Conservation (phyloP, 2,329 filamentous ascomycete genomes). For the Chaetomium sp. region DNA sequence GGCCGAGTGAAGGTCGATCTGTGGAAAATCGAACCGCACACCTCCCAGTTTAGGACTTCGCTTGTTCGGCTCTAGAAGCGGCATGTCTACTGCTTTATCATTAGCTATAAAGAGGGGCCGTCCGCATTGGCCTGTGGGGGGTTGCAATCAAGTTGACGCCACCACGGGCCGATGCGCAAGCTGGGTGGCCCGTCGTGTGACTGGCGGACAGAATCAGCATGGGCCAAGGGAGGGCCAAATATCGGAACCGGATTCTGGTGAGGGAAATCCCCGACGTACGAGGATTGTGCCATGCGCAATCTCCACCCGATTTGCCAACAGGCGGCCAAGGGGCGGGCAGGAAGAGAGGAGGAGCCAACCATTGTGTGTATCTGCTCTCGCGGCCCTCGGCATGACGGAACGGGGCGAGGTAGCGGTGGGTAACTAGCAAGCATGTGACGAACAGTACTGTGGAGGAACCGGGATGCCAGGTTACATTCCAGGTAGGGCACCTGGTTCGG, state of each 20-base stretch:
- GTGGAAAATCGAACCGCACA: not conserved
- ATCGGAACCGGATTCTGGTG: not conserved
- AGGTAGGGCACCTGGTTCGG: not conserved
- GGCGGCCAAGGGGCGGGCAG: too few relatives aligned
- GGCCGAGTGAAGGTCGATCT: not conserved
- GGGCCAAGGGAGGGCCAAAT: not conserved
- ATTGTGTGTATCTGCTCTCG: too few relatives aligned
- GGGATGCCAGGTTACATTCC: not conserved
- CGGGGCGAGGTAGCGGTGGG: not conserved
- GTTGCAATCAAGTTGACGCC: not conserved
- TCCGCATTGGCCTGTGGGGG: not conserved
- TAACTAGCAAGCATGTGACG: not conserved
- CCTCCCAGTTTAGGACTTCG: not conserved
- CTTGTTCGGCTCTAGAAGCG: too few relatives aligned
- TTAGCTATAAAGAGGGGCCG: not conserved
- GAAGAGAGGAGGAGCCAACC: too few relatives aligned
- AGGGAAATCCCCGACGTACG: not conserved
- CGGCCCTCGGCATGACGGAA: not conserved
- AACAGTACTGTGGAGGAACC: not conserved
- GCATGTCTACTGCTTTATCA: not conserved
- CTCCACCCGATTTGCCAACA: not conserved
- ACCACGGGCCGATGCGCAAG: not conserved
- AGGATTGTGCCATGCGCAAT: not conserved
- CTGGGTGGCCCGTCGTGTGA: not conserved
- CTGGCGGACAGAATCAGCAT: not conserved